Base-by-base conservation (phyloP, 2,329 filamentous ascomycete species). In the Apiospora sp. region DNA sequence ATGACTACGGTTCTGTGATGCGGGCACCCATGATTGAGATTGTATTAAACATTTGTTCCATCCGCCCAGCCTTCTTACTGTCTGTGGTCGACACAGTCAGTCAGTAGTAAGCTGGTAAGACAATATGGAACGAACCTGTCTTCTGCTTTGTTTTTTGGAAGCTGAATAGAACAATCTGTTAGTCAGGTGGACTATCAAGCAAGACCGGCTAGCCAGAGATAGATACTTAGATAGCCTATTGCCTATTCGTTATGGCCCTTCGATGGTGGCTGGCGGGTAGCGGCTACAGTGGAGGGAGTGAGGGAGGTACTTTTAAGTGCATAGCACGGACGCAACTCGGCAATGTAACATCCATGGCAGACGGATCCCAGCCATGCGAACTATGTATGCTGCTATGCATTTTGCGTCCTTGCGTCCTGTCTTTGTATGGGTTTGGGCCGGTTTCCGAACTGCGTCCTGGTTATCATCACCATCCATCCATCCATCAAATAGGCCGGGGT, bases 331-430 rank as follows among this genome's bases (percentile, higher is more conserved):
- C 34, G 30, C 58, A 22, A 37, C 30, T 64, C 30, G 54, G 54
- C 54, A 22, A 41, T 64, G 58, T 64, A 64, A 64, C 58, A 24
- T 48, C 16, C 51, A 67, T 67, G 61, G 61, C 61, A 67, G 30
- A 54, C 24, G 24, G 54, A 61, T 61, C 54, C 54, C 54, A 61
- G 54, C 54, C 54, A 61, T 61, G 54, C 30, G 54, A 61, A 34
- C 54, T 41, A 41, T 37, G 37, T 37, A 58, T 58, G 46, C 46
- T 49, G 46, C 27, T 8, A 61, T 61, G 54, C 30, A 61, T 37
- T 34, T 61, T 37, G 54, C 16, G 54, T 61, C 54, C 54, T 61
- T 61, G 54, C 54, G 54, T 61, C 54, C 54, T 61, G 4, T n/a
- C 30, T 61, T 30, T 22, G 30, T 22, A 58, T 61, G 54, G 30